Conservation (phyloP, 345 rosid genomes). For the Eutrema heterophyllum region DNA sequence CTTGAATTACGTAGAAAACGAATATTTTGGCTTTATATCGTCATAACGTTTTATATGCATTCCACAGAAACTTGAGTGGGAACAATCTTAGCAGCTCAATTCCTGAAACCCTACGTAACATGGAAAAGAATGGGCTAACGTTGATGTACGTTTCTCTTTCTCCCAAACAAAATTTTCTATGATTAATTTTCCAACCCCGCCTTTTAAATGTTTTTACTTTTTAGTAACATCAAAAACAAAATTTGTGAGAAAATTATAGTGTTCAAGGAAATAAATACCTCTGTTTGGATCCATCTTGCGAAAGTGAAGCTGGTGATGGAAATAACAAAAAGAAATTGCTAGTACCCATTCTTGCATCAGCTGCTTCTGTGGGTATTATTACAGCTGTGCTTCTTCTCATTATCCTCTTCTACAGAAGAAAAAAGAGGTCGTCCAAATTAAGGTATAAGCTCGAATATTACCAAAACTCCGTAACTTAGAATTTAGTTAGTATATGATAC, state of each 20-base stretch:
- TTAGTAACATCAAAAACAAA: background rate
- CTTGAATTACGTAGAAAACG: background rate
- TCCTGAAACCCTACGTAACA: background rate
- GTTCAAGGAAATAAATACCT: constrained; percentile 20
- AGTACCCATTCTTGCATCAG: constrained; percentile 3
- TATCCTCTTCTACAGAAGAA: background rate
- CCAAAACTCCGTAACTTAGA: background rate
- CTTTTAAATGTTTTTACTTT: too few relatives aligned
- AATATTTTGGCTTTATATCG: background rate
- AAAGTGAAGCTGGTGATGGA: background rate
- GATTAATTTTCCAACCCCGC: background rate
- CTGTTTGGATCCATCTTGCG: constrained; percentile 7
- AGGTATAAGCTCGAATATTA: background rate
- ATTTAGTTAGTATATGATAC: background rate
- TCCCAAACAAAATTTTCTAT: background rate
- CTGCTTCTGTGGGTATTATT: background rate
- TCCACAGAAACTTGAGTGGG: background rate
- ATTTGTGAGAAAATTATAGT: background rate
- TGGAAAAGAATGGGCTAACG: background rate
- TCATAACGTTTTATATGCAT: background rate
- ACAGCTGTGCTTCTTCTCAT: too few relatives aligned
- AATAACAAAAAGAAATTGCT: background rate
- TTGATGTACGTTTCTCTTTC: background rate
- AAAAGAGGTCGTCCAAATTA: background rate
- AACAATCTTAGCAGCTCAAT: background rate